Evolutionary conservation across 768 basidiomycete genomes (phyloP).

Genomic region (Hortiboletus campestris): DNA sequence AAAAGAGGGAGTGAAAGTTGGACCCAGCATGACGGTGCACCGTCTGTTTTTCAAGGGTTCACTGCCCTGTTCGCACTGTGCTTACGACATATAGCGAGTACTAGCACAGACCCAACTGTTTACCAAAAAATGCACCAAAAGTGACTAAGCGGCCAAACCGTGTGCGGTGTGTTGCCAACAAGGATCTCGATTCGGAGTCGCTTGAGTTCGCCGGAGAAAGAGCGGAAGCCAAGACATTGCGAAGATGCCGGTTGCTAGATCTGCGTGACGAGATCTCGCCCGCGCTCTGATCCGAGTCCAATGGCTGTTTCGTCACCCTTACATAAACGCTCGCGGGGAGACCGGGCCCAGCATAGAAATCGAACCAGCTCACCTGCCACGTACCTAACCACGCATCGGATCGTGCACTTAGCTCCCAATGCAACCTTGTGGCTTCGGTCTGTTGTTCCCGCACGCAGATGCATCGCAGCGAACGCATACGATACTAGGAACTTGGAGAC

Average conservation of each 20-base stretch:
- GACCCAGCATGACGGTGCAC: not conserved
- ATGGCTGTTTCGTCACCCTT: not conserved
- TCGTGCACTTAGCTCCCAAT: not conserved
- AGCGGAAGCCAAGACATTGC: not conserved
- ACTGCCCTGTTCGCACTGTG: not conserved
- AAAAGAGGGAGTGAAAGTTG: not conserved
- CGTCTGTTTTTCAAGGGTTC: slow-evolving; percentile 15
- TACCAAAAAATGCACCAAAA: too few species aligned
- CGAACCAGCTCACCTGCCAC: slow-evolving; percentile 17
- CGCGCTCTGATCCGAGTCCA: not conserved
- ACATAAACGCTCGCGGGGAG: not conserved
- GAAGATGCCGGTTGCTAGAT: not conserved
- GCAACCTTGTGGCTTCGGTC: not conserved
- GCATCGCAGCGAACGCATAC: not conserved
- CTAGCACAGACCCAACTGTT: not conserved
- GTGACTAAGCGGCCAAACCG: too few species aligned
- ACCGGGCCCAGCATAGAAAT: slow-evolving; percentile 1
- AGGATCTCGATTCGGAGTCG: not conserved
- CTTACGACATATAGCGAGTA: slow-evolving; percentile 8
- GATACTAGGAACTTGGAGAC: too few species aligned
- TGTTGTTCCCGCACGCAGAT: not conserved
- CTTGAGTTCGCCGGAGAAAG: not conserved
- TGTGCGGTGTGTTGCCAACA: too few species aligned
- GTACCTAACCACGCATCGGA: not conserved
- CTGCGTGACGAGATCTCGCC: not conserved